Base-by-base conservation (phyloP, 306 rosid genomes). In the Adenanthera pavonina region DNA sequence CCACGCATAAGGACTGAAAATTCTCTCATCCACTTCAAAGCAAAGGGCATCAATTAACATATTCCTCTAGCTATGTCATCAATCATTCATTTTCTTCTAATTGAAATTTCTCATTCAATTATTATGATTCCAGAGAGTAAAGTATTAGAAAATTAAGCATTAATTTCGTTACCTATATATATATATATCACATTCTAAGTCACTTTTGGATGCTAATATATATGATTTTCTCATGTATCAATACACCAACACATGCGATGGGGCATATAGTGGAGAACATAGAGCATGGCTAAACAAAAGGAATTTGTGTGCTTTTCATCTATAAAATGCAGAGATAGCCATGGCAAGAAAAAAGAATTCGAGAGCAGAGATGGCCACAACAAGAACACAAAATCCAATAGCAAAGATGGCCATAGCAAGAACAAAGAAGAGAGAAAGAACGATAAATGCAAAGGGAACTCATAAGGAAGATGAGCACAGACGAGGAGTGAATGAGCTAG, bases 221-320 rank as follows among this genome's bases (percentile, higher is more conserved):
- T 41, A 41, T 41, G 46, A 1, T 41, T 38, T 41, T 41, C 46
- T 41, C 46, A 41, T 4, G 46, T 41, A 46, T 49, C 14, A 12
- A 25, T 25, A 25, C 30, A 25, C 30, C 30, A 25, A 49, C 68
- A 65, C 43, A 77, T 54, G 60, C 38, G 33, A 62, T 61, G 30
- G 67, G 52, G 61, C 7, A 10, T 44, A n/a, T 10, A 70, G 76
- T 62, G 66, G 81, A 82, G 72, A 19, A 65, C 30, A 41, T 44
- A 72, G 82, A 52, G 77, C 46, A 72, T 43, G 60, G 48, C 51
- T 54, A 40, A 41, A 41, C 8, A 57, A 73, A 76, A 73, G 77
- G 34, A 74, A 78, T 72, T 56, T 59, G 15, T 40, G 69, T 85
- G 83, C 83, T 81, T 85, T 81, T 81, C 68, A 81, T 78, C 81